phyloP scores from a whole-genome alignment of 371 early-diverging fungal species.

The Syncephalastrum contaminatum region DNA sequence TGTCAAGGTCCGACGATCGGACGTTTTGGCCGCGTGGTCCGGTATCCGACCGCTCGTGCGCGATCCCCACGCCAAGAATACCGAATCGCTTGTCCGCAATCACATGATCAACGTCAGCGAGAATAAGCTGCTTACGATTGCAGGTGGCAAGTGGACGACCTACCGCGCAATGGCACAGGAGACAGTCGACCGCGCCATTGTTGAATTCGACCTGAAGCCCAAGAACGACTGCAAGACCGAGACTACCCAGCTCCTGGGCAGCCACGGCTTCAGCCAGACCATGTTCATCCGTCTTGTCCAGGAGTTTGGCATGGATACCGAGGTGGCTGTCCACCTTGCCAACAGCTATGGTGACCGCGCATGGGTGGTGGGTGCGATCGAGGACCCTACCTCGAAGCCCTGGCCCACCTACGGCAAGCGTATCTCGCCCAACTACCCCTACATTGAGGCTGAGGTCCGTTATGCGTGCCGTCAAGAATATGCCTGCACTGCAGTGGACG shows the following conservation, averaged over 20 bases:
- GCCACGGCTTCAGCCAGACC: slow-evolving; percentile 82
- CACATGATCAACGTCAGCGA: slow-evolving; percentile 92
- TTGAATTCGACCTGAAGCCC: slow-evolving; percentile 65
- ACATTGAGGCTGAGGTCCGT: slow-evolving; percentile 94
- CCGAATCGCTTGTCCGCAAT: slow-evolving; percentile 93
- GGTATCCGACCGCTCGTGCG: slow-evolving; percentile 99
- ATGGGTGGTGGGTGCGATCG: slow-evolving; percentile 85
- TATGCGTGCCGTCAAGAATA: slow-evolving; percentile 94
- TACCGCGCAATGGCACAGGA: slow-evolving; percentile 99
- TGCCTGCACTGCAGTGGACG: slow-evolving; percentile 94
- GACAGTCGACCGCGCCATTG: slow-evolving; percentile 90
- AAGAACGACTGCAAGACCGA: slow-evolving; percentile 70
- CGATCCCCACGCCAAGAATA: slow-evolving; percentile 90
- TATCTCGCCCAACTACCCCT: slow-evolving; percentile 86
- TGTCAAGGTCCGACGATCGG: slow-evolving; percentile 92
- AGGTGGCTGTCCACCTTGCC: slow-evolving; percentile 91
- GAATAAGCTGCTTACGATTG: slow-evolving; percentile 90
- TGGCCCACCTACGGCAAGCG: slow-evolving; percentile 85
- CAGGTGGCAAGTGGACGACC: slow-evolving; percentile 99
- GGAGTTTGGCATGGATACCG: slow-evolving; percentile 91
- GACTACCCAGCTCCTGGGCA: slow-evolving; percentile 80
- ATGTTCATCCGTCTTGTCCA: slow-evolving; percentile 92
- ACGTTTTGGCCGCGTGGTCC: slow-evolving; percentile 97
- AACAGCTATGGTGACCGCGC: slow-evolving; percentile 96
- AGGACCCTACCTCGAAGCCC: slow-evolving; percentile 66